phyloP scores from a whole-genome alignment of 2,329 filamentous ascomycete species.

The Aspergillus persii region DNA sequence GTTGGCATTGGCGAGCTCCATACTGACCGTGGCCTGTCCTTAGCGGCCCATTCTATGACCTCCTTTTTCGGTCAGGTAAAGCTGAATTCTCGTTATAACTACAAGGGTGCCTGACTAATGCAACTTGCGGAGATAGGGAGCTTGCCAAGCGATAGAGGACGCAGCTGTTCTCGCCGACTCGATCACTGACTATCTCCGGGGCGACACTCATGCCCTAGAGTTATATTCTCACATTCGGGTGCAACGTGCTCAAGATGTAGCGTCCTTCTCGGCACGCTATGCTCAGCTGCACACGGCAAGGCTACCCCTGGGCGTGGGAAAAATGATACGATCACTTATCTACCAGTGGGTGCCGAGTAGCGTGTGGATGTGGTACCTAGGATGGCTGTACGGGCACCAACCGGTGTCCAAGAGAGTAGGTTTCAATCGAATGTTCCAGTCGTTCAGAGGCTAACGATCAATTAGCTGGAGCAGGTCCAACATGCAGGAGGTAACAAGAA shows the following conservation, averaged over 20 bases:
- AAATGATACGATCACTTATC: neutral
- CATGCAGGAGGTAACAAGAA: neutral
- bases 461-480: neutral
- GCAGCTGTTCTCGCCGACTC: conserved; percentile 1
- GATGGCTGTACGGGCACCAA: conserved; percentile 3
- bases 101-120: neutral
- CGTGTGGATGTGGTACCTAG: conserved; percentile 1
- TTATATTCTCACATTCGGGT: neutral
- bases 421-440: neutral
- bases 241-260: neutral
- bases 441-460: neutral
- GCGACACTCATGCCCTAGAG: neutral
- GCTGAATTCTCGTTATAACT: neutral
- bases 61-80: neutral
- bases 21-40: neutral
- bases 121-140: neutral
- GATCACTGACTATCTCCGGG: neutral
- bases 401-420: neutral
- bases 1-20: neutral
- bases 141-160: conserved; percentile 7
- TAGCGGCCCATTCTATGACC: conserved; percentile 1
- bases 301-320: neutral
- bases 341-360: neutral
- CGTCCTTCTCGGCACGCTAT: neutral
- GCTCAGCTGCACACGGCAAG: neutral